Percentiles rank a stretch among this genome's conserved stretches.
phyloP scores from a whole-genome alignment of 345 rosid species.

The Aquilaria malaccensis region DNA sequence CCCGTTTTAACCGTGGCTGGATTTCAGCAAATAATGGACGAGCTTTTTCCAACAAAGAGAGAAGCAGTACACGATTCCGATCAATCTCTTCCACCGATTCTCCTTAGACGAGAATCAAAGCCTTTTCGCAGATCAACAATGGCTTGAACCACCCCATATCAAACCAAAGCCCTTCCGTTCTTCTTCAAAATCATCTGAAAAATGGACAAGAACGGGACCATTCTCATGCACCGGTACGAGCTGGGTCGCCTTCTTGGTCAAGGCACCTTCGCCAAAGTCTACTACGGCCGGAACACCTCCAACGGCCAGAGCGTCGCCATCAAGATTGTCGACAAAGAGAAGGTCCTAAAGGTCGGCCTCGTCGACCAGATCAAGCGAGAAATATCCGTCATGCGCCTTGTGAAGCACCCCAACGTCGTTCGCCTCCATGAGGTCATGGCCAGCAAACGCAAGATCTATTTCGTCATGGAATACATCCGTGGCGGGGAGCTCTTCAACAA shows the following conservation, averaged over 20 bases:
- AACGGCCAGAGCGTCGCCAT: conserved; percentile 67
- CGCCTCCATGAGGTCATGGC: conserved; percentile 89
- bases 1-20: too few species aligned
- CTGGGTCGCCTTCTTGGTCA: conserved; percentile 67
- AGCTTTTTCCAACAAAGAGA: too few species aligned
- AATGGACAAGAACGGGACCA: conserved; percentile 56
- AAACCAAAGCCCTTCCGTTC: not conserved
- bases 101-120: too few species aligned
- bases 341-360: conserved; percentile 51
- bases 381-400: conserved; percentile 79
- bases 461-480: conserved; percentile 63
- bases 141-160: not conserved
- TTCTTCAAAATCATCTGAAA: not conserved
- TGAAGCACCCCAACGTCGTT: conserved; percentile 66
- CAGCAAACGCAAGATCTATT: conserved; percentile 71
- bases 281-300: conserved; percentile 49
- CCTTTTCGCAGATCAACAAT: not conserved
- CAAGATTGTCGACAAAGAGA: conserved; percentile 66
- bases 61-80: too few species aligned
- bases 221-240: conserved; percentile 66
- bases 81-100: too few species aligned
- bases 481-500: conserved; percentile 81
- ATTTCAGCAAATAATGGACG: too few species aligned
- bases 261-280: conserved; percentile 90
- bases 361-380: conserved; percentile 82